Conservation (phyloP, 139 green algal species). For the Picochlorum sp. region DNA sequence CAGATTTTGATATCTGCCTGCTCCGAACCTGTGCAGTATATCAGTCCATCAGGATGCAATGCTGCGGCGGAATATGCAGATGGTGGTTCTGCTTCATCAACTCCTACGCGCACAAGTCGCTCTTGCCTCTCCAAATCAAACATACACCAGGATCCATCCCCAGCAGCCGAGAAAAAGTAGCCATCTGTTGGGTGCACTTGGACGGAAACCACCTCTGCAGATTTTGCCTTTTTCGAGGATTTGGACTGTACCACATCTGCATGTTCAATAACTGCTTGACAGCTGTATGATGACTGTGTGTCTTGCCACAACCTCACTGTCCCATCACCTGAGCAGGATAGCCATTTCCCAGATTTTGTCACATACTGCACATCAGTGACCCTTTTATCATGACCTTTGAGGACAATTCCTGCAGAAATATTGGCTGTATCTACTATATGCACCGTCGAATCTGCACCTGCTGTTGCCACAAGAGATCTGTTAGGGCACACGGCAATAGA, state of each 20-base stretch:
- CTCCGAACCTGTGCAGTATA: slow-evolving; percentile 69
- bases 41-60: slow-evolving; percentile 83
- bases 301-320: slow-evolving; percentile 65
- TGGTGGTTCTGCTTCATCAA: slow-evolving; percentile 14
- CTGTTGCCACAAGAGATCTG: slow-evolving; percentile 28
- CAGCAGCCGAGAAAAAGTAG: slow-evolving; percentile 73
- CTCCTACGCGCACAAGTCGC: slow-evolving; percentile 5
- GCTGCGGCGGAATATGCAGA: slow-evolving; percentile 34
- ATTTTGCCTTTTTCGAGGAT: background rate
- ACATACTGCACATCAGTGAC: slow-evolving; percentile 34
- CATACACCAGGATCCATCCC: slow-evolving; percentile 65
- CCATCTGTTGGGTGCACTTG: slow-evolving; percentile 64
- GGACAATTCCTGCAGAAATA: slow-evolving; percentile 33
- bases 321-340: slow-evolving; percentile 71
- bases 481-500: slow-evolving; percentile 55
- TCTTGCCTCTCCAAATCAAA: slow-evolving; percentile 5
- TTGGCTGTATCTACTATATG: slow-evolving; percentile 49
- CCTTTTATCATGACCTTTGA: slow-evolving; percentile 78
- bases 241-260: background rate
- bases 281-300: slow-evolving; percentile 1
- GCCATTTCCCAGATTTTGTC: slow-evolving; percentile 36
- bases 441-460: slow-evolving; percentile 61
- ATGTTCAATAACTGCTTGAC: background rate
- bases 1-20: slow-evolving; percentile 67
- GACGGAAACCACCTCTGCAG: slow-evolving; percentile 41